Evolutionary conservation across 148 eudicot species (phyloP).

Genomic region (Polygonum aviculare): DNA sequence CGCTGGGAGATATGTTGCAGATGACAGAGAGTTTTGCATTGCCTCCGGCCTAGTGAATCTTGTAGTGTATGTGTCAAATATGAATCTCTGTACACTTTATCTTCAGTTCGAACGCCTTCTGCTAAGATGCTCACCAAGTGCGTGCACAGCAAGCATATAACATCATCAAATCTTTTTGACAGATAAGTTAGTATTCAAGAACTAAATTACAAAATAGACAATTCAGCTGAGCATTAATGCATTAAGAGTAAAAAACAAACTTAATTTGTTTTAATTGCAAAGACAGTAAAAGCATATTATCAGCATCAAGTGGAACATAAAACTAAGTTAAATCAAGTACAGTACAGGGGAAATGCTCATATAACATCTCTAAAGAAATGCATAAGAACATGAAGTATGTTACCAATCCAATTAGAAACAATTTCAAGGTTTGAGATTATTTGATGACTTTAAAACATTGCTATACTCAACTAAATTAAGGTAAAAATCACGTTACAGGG

Average conservation of each 20-base stretch:
- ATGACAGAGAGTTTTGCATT: constrained; percentile 77
- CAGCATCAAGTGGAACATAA: not conserved
- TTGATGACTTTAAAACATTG: not conserved
- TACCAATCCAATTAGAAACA: not conserved
- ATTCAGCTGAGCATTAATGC: not conserved
- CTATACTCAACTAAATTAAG: not conserved
- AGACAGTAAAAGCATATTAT: not conserved
- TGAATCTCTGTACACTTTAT: constrained; percentile 48
- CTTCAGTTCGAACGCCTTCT: constrained; percentile 41
- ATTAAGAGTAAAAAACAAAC: not conserved
- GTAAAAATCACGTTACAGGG: not conserved
- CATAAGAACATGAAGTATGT: not conserved
- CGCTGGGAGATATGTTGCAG: constrained; percentile 64
- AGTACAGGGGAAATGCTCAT: not conserved
- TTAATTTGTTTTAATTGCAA: not conserved
- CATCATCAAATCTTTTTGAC: not conserved
- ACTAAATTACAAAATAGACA: not conserved
- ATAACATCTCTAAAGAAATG: not conserved
- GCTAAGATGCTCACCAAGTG: constrained; percentile 66
- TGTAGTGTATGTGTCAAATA: constrained; percentile 64
- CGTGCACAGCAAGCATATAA: constrained; percentile 30
- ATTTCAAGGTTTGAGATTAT: not conserved
- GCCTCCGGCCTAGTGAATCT: constrained; percentile 88
- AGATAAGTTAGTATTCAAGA: not conserved
- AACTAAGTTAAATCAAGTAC: not conserved